These are phyloP conservation scores for Leccinum ochraceum DNA, from an alignment of 768 basidiomycete genomes.

Conservation along the genomic window DNA sequence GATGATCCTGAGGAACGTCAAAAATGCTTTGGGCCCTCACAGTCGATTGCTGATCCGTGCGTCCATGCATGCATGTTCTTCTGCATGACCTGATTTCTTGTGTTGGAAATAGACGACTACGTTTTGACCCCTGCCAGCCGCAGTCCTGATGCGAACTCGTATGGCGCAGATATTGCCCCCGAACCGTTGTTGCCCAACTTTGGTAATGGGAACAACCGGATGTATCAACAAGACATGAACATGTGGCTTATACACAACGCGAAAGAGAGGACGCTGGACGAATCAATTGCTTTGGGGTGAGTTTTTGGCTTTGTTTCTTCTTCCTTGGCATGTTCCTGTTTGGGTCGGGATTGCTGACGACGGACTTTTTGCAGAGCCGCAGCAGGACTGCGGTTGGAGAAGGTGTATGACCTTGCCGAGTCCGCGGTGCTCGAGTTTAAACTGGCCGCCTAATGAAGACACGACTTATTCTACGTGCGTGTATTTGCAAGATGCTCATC, in stretches of 20 bases:
- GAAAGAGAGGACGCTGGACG: conserved; percentile 43
- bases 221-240: conserved; percentile 46
- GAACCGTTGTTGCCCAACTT: conserved; percentile 51
- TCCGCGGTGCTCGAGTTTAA: conserved; percentile 29
- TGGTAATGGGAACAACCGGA: conserved; percentile 41
- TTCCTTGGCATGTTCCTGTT: not conserved
- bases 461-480: not conserved
- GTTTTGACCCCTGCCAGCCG: conserved; percentile 17
- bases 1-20: conserved; percentile 32
- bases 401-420: conserved; percentile 30
- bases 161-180: conserved; percentile 35
- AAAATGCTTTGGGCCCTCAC: conserved; percentile 29
- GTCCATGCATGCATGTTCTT: conserved; percentile 4
- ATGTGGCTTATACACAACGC: conserved; percentile 47
- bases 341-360: not conserved
- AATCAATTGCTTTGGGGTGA: conserved; percentile 39
- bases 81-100: not conserved
- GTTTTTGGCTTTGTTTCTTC: not conserved
- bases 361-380: conserved; percentile 9
- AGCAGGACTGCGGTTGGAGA: conserved; percentile 25
- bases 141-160: conserved; percentile 5
- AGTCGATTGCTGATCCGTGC: conserved; percentile 37
- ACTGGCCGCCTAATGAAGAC: conserved; percentile 11
- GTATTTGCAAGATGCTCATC: not conserved
- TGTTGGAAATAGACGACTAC: conserved; percentile 21